These are phyloP conservation scores for Murraya paniculata DNA, from an alignment of 345 rosid species.

Conservation along the genomic window DNA sequence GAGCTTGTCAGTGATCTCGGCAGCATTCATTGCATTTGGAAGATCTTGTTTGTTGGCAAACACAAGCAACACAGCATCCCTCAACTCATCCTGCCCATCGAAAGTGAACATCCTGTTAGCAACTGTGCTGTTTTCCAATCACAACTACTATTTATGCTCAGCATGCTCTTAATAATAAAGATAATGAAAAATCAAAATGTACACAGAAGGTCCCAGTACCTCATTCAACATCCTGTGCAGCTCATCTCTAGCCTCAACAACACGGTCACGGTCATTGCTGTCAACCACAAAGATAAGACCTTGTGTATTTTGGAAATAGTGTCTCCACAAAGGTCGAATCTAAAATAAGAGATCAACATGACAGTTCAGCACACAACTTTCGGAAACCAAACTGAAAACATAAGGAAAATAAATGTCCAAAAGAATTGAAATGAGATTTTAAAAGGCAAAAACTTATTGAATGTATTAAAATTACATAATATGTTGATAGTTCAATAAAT, in stretches of 20 bases:
- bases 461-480: neutral
- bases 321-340: conserved; percentile 50
- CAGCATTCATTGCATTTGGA: conserved; percentile 47
- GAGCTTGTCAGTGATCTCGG: conserved; percentile 23
- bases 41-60: conserved; percentile 49
- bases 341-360: conserved; percentile 6
- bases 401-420: neutral
- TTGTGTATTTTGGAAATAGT: conserved; percentile 46
- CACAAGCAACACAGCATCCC: conserved; percentile 45
- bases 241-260: conserved; percentile 36
- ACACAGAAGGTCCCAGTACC: conserved; percentile 11
- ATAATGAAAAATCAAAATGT: neutral
- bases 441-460: neutral
- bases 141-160: neutral
- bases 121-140: neutral
- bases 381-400: neutral
- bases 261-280: conserved; percentile 44
- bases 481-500: neutral
- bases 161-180: neutral
- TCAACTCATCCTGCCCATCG: conserved; percentile 35
- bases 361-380: neutral
- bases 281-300: conserved; percentile 48
- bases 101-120: neutral
- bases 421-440: neutral
- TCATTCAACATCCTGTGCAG: conserved; percentile 47